A percentile compares a stretch with the other conserved stretches of the same genome.
These are phyloP conservation scores for Rhodomyrtus psidioides DNA, from an alignment of 441 rosid genomes.

Conservation along the genomic window DNA sequence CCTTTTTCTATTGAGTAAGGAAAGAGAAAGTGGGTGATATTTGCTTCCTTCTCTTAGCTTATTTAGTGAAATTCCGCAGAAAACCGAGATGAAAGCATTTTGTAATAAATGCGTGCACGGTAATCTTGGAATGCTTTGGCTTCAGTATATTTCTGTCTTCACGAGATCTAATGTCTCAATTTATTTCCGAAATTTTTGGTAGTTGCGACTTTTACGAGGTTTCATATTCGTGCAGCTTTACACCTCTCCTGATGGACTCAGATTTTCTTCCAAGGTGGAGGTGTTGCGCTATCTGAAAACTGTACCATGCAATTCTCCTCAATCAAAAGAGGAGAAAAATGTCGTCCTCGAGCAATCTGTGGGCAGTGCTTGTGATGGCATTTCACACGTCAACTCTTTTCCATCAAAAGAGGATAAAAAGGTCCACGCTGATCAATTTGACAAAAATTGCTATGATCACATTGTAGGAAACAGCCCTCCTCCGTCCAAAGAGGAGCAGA, in stretches of 20 bases:
- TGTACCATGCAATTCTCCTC: background rate
- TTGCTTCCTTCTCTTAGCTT: background rate
- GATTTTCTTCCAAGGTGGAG: constrained; percentile 34
- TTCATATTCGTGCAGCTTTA: constrained; percentile 35
- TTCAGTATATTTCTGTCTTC: background rate
- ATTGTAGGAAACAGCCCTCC: background rate
- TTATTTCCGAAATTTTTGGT: background rate
- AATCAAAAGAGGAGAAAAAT: constrained; percentile 16
- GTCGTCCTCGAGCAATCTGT: background rate
- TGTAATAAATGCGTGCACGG: background rate
- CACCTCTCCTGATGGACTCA: constrained; percentile 33
- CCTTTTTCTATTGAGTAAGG: background rate
- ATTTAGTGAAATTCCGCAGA: background rate
- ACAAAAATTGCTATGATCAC: background rate
- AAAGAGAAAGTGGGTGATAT: background rate
- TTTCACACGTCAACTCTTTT: background rate
- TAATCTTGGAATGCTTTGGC: background rate
- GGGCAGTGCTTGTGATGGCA: background rate
- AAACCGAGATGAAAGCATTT: background rate
- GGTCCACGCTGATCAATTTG: background rate
- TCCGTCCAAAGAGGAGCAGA: background rate
- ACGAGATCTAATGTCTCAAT: background rate
- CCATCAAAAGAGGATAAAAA: background rate
- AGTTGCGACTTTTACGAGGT: background rate
- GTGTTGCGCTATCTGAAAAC: constrained; percentile 27